phyloP scores from a whole-genome alignment of 2,329 filamentous ascomycete genomes.

The Claviceps pusilla region DNA sequence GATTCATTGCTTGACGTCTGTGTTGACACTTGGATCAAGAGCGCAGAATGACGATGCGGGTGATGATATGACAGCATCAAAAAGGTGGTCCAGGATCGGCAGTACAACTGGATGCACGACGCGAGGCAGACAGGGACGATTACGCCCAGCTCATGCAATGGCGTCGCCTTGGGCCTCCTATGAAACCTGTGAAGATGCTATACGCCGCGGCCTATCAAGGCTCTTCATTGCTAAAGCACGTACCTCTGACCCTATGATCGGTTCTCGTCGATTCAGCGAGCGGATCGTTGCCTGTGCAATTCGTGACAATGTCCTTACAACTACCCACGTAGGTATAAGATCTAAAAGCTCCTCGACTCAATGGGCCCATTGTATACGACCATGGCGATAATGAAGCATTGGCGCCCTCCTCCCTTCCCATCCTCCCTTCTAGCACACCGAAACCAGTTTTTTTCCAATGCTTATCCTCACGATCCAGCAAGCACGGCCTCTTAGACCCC shows the following conservation, averaged over 20 bases:
- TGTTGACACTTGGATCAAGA: slow-evolving; percentile 5
- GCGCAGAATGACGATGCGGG: background rate
- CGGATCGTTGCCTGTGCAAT: background rate
- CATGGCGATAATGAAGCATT: background rate
- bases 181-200: background rate
- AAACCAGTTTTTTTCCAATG: background rate
- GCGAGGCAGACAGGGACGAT: background rate
- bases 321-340: background rate
- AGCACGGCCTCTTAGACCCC: slow-evolving; percentile 19
- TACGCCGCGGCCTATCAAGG: background rate
- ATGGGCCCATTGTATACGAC: background rate
- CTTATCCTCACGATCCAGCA: background rate
- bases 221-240: too few relatives aligned
- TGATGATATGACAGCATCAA: background rate
- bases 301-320: background rate
- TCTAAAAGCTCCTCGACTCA: background rate
- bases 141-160: background rate
- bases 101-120: background rate
- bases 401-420: background rate
- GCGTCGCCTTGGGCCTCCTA: background rate
- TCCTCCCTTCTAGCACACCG: too few relatives aligned
- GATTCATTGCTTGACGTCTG: slow-evolving; percentile 3
- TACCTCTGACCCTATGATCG: background rate
- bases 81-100: background rate
- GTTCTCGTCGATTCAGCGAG: background rate